Evolutionary conservation across 306 rosid species (phyloP).

Genomic region (Pyrus bretschneideri): DNA sequence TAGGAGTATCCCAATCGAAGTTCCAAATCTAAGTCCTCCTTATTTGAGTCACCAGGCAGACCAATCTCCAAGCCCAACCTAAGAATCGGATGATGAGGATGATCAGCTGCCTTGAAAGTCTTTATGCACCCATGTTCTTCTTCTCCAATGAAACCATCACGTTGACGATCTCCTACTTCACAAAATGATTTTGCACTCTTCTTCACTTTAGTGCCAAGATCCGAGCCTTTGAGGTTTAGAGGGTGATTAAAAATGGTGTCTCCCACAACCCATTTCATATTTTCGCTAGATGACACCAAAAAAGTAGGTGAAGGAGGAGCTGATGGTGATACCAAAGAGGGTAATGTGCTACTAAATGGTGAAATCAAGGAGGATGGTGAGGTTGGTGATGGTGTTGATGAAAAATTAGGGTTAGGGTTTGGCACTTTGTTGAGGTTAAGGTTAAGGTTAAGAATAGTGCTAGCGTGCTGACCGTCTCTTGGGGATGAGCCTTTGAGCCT

Average conservation of each 20-base stretch:
- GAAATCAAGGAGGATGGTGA: conserved; percentile 13
- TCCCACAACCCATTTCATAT: conserved; percentile 1
- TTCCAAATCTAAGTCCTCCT: conserved; percentile 77
- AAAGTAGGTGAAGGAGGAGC: conserved; percentile 13
- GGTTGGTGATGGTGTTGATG: conserved; percentile 29
- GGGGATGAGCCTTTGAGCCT: conserved; percentile 68
- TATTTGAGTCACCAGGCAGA: conserved; percentile 26
- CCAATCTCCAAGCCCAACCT: conserved; percentile 72
- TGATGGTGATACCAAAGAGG: conserved; percentile 24
- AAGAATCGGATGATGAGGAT: conserved; percentile 18
- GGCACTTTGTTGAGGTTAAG: conserved; percentile 33
- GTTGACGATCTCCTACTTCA: conserved; percentile 5
- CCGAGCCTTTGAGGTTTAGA: background rate
- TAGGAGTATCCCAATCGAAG: conserved; percentile 69
- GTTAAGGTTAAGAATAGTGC: conserved; percentile 29
- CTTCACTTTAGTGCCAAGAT: background rate
- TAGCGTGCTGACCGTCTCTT: conserved; percentile 10
- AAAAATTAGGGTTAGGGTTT: conserved; percentile 41
- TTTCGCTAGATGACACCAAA: background rate
- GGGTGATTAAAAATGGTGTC: background rate
- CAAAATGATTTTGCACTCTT: background rate
- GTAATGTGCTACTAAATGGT: background rate
- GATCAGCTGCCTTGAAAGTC: conserved; percentile 29
- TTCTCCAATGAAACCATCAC: conserved; percentile 8
- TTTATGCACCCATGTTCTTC: conserved; percentile 19